Conservation (phyloP, 805 yeast genomes). For the Lachancea kluyveri region DNA sequence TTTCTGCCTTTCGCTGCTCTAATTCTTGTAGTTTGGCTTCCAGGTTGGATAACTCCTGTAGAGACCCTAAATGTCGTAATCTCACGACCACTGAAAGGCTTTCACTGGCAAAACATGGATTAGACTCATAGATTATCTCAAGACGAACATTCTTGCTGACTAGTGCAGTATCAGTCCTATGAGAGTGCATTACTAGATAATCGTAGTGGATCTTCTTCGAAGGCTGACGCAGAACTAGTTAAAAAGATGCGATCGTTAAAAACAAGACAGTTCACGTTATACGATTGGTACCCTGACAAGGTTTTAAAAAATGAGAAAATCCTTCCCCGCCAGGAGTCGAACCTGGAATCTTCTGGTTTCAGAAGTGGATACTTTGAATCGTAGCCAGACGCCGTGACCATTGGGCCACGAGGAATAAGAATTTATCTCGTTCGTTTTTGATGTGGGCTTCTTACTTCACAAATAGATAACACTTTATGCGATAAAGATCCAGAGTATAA, state of each 20-base stretch:
- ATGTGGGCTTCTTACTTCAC: too few species aligned
- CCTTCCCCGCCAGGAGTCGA: slow-evolving; percentile 50
- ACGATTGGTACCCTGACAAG: too few species aligned
- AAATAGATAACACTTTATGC: too few species aligned
- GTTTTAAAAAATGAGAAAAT: slow-evolving; percentile 14
- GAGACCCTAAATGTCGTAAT: slow-evolving; percentile 35
- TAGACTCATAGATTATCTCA: slow-evolving; percentile 36
- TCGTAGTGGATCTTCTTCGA: too few species aligned
- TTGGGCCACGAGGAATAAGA: slow-evolving; percentile 67
- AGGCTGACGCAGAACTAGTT: too few species aligned
- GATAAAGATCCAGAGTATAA: too few species aligned
- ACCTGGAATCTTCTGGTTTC: slow-evolving; percentile 45
- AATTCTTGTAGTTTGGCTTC: slow-evolving; percentile 11
- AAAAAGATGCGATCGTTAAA: too few species aligned
- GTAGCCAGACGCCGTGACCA: slow-evolving; percentile 75
- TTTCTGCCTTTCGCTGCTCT: slow-evolving; percentile 6
- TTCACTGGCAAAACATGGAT: slow-evolving; percentile 39
- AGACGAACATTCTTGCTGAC: slow-evolving; percentile 32
- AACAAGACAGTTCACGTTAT: too few species aligned
- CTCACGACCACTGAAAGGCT: slow-evolving; percentile 34
- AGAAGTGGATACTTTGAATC: slow-evolving; percentile 25
- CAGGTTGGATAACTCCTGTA: slow-evolving; percentile 14
- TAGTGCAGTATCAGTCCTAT: slow-evolving; percentile 25
- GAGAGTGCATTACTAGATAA: slow-evolving; percentile 24
- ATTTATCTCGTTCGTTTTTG: too few species aligned